These are phyloP conservation scores for Saccharomycopsis crataegensis DNA, from an alignment of 1,139 yeast genomes.

Conservation along the genomic window DNA sequence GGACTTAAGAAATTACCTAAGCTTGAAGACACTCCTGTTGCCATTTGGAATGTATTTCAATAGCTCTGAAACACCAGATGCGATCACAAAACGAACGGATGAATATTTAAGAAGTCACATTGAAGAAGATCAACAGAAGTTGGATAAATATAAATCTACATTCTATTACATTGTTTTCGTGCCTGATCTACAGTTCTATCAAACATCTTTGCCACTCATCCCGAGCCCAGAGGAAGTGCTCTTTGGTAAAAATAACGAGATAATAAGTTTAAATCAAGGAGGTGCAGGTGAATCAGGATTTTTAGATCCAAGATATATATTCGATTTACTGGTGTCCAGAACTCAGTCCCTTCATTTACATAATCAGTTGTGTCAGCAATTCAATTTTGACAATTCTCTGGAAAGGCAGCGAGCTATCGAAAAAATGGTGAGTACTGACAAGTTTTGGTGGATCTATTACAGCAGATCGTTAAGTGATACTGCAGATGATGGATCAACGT, in stretches of 20 bases:
- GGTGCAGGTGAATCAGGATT: conserved; percentile 12
- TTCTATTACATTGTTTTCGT: conserved; percentile 15
- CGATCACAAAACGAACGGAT: conserved; percentile 1
- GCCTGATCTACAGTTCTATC: conserved; percentile 16
- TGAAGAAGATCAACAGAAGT: conserved; percentile 13
- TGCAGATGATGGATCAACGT: not conserved
- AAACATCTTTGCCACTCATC: conserved; percentile 18
- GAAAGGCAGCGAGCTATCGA: not conserved
- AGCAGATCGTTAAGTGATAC: not conserved
- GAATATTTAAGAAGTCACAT: conserved; percentile 7
- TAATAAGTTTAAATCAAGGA: not conserved
- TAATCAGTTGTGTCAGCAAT: conserved; percentile 11
- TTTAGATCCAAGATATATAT: conserved; percentile 17
- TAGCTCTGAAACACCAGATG: not conserved
- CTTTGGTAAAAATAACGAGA: not conserved
- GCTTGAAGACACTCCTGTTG: conserved; percentile 8
- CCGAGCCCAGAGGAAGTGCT: conserved; percentile 6
- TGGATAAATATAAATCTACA: conserved; percentile 13
- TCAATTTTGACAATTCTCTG: not conserved
- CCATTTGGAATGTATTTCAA: conserved; percentile 17
- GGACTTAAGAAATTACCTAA: not conserved
- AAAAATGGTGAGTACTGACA: conserved; percentile 17
- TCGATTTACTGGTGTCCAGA: conserved; percentile 16
- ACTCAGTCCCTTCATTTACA: conserved; percentile 17
- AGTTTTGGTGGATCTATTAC: conserved; percentile 19